phyloP scores from a whole-genome alignment of 2,329 filamentous ascomycete species.

The Teratosphaeria zuluensis region DNA sequence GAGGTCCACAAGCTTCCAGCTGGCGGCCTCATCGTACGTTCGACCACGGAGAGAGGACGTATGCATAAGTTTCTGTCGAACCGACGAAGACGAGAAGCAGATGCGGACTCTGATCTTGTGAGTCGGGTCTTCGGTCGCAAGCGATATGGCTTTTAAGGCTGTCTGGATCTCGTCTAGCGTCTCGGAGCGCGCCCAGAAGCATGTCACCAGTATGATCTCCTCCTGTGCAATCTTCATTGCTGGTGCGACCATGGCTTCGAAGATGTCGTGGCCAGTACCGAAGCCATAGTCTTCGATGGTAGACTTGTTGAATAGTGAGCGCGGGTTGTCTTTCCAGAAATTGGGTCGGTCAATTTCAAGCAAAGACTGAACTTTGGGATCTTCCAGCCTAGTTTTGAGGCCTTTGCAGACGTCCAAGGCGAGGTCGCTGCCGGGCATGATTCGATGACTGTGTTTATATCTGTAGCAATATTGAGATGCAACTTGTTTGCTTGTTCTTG shows the following conservation, averaged over 20 bases:
- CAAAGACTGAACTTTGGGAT: not conserved
- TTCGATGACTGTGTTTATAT: not conserved
- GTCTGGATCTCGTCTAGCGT: constrained; percentile 49
- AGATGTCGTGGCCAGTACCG: constrained; percentile 37
- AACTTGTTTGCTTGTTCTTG: no score
- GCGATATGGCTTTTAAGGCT: constrained; percentile 51
- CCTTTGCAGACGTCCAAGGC: not conserved
- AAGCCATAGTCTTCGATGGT: constrained; percentile 21
- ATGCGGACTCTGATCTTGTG: constrained; percentile 54
- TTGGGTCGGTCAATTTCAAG: constrained; percentile 2
- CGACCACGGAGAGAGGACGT: constrained; percentile 54
- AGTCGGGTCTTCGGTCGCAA: constrained; percentile 23
- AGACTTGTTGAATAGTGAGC: constrained; percentile 11
- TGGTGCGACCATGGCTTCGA: constrained; percentile 42
- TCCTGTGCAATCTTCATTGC: constrained; percentile 50
- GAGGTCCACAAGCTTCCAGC: constrained; percentile 53
- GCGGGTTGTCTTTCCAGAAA: constrained; percentile 4
- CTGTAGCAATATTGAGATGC: not conserved
- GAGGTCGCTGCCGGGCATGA: not conserved
- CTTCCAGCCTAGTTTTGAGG: not conserved
- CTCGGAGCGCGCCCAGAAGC: constrained; percentile 66
- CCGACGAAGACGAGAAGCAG: constrained; percentile 64
- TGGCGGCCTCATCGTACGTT: constrained; percentile 46
- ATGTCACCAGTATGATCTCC: constrained; percentile 69
- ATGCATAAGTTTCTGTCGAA: constrained; percentile 67